These are phyloP conservation scores for Entomortierella chlamydospora DNA, from an alignment of 192 early-diverging fungal genomes.

Conservation along the genomic window DNA sequence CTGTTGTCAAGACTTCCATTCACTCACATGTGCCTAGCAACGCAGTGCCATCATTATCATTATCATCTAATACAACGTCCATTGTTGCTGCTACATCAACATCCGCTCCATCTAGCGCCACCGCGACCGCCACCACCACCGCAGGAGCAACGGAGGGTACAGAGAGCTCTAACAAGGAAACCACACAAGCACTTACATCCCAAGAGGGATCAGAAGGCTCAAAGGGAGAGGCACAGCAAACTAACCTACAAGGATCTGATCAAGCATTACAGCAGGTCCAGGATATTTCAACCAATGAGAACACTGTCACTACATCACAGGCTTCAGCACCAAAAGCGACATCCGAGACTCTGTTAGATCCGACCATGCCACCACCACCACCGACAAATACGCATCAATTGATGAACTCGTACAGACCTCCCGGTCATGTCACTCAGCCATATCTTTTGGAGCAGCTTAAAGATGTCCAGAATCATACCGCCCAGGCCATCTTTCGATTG, in stretches of 20 bases:
- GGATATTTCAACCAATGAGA: background rate
- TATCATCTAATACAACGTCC: background rate
- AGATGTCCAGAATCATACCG: conserved; percentile 46
- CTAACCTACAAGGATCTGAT: background rate
- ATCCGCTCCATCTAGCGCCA: background rate
- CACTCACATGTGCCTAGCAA: conserved; percentile 25
- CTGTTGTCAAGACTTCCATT: conserved; percentile 41
- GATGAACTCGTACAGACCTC: conserved; percentile 24
- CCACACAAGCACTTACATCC: background rate
- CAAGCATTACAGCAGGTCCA: background rate
- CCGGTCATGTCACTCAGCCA: conserved; percentile 46
- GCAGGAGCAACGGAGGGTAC: too few relatives aligned
- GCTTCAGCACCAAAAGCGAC: background rate
- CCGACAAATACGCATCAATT: conserved; percentile 20
- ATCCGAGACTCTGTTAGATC: background rate
- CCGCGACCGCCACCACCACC: background rate
- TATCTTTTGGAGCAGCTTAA: conserved; percentile 45
- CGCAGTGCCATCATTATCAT: background rate
- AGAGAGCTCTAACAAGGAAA: too few relatives aligned
- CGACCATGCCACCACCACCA: background rate
- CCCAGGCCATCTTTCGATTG: conserved; percentile 19
- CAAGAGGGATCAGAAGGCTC: background rate
- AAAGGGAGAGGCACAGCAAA: background rate
- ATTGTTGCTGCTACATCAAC: background rate
- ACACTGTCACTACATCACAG: background rate